Conservation (phyloP, 2,329 filamentous ascomycete species). For the Pseudogymnoascus destructans region DNA sequence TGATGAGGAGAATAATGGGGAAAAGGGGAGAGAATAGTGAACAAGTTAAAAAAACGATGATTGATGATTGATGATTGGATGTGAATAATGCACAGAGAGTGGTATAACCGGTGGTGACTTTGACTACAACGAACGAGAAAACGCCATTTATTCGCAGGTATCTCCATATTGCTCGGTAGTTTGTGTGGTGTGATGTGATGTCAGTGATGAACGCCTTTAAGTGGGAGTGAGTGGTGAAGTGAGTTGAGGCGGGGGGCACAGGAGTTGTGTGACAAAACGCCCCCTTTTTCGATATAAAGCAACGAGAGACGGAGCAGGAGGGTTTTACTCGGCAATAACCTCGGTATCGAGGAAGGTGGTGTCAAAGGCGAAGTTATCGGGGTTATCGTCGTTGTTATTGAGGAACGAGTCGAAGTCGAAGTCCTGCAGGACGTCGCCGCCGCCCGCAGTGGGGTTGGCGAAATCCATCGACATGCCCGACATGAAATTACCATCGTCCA, state of each 20-base stretch:
- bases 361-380: constrained; percentile 40
- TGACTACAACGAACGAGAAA: not conserved
- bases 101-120: not conserved
- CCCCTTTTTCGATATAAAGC: not conserved
- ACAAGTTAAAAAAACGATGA: not conserved
- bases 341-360: constrained; percentile 16
- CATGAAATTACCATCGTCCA: constrained; percentile 29
- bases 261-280: no score
- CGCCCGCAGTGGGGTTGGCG: constrained; percentile 39
- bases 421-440: constrained; percentile 47
- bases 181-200: not conserved
- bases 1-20: not conserved
- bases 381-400: constrained; percentile 40
- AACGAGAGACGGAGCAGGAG: not conserved
- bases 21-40: not conserved
- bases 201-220: not conserved
- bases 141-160: not conserved
- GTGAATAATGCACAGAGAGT: not conserved
- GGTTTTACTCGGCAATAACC: not conserved
- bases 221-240: not conserved
- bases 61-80: no score
- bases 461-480: constrained; percentile 35
- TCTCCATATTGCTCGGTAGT: not conserved
- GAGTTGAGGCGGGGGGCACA: not conserved
- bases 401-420: constrained; percentile 60